phyloP scores from a whole-genome alignment of 345 rosid genomes.

The Rubroshorea leprosula region DNA sequence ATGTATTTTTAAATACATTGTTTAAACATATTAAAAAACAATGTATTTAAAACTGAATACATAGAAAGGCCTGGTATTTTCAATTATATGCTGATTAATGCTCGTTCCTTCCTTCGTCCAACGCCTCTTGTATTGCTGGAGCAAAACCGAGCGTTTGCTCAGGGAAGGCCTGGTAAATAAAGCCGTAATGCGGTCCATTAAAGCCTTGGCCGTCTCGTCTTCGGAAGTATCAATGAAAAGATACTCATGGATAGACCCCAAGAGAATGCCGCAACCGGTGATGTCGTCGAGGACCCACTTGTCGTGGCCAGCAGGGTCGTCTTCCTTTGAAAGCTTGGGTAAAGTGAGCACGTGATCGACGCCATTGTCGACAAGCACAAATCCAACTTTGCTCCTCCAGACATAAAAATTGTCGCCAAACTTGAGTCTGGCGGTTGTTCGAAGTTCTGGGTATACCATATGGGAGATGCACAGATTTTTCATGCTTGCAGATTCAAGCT shows the following conservation, averaged over 20 bases:
- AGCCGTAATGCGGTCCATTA: background rate
- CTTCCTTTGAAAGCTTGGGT: conserved; percentile 4
- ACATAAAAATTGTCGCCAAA: background rate
- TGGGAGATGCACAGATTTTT: background rate
- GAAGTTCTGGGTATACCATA: background rate
- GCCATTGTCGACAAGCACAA: background rate
- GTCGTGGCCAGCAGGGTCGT: background rate
- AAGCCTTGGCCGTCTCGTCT: background rate
- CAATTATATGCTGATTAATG: background rate
- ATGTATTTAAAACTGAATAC: no score
- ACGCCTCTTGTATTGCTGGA: conserved; percentile 6
- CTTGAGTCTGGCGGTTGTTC: background rate
- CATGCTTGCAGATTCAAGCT: no score
- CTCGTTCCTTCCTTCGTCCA: conserved; percentile 5
- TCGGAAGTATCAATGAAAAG: background rate
- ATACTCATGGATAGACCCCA: conserved; percentile 1
- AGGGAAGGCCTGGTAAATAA: background rate
- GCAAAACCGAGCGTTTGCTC: background rate
- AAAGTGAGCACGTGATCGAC: conserved; percentile 1
- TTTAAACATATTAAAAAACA: no score
- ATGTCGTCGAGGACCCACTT: conserved; percentile 3
- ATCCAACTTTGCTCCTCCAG: background rate
- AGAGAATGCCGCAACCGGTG: conserved; percentile 4
- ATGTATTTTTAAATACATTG: no score
- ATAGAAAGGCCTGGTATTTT: no score